A percentile compares a stretch with the other conserved stretches of the same genome.
Conservation (phyloP, 2,329 filamentous ascomycete genomes). For the Laburnicola sp. region DNA sequence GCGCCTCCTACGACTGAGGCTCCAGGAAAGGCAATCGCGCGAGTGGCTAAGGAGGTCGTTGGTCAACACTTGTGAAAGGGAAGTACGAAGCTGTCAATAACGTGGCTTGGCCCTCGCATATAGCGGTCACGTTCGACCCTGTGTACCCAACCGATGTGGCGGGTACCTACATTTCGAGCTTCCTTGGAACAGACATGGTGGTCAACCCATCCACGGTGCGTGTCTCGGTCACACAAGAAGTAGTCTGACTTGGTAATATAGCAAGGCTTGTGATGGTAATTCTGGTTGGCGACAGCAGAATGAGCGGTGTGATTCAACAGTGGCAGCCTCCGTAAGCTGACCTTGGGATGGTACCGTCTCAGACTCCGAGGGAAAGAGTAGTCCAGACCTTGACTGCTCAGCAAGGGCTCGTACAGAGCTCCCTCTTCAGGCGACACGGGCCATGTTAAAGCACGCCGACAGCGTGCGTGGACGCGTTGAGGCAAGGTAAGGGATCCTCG, state of each 20-base stretch:
- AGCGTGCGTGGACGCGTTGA: background rate
- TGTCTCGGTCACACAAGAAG: background rate
- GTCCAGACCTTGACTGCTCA: background rate
- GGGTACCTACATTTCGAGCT: slow-evolving; percentile 1
- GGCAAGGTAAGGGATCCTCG: background rate
- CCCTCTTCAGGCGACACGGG: too few species aligned
- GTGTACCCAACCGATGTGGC: slow-evolving; percentile 1
- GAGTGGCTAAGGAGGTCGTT: background rate
- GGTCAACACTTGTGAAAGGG: too few species aligned
- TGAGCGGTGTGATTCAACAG: slow-evolving; percentile 1
- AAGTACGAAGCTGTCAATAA: slow-evolving; percentile 5
- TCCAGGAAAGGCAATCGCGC: background rate
- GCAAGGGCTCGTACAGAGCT: too few species aligned
- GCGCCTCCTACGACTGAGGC: background rate
- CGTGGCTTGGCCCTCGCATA: slow-evolving; percentile 1
- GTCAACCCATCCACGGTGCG: background rate
- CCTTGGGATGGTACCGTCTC: too few species aligned
- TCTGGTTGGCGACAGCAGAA: background rate
- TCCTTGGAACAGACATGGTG: background rate
- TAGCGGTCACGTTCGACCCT: background rate
- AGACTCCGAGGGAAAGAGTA: too few species aligned
- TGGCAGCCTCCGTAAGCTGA: too few species aligned
- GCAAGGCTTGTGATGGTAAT: background rate
- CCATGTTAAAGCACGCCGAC: background rate
- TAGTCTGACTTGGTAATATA: background rate